Evolutionary conservation across 768 basidiomycete species (phyloP).

Genomic region (Agrocybe pediades): DNA sequence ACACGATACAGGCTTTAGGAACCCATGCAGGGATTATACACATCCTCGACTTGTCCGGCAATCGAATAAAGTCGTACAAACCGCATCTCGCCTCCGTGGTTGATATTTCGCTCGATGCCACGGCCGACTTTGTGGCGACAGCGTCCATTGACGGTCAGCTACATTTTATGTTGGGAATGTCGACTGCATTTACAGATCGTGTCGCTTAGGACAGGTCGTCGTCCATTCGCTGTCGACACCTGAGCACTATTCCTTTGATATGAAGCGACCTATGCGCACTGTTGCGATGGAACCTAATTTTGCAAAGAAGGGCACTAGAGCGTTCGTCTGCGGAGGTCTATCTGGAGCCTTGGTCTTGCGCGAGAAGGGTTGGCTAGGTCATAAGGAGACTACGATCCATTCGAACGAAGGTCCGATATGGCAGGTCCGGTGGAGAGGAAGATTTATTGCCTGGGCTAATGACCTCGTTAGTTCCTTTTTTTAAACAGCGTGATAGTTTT

Average conservation of each 20-base stretch:
- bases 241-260: slow-evolving; percentile 85
- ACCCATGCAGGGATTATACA: slow-evolving; percentile 95
- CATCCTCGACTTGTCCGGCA: slow-evolving; percentile 76
- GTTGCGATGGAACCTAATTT: slow-evolving; percentile 92
- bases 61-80: slow-evolving; percentile 85
- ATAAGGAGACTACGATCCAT: slow-evolving; percentile 85
- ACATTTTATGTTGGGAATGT: not conserved
- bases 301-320: slow-evolving; percentile 70
- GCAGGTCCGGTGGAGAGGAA: slow-evolving; percentile 84
- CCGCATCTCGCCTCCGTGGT: slow-evolving; percentile 87
- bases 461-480: slow-evolving; percentile 63
- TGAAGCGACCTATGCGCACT: slow-evolving; percentile 90
- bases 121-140: slow-evolving; percentile 88
- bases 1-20: slow-evolving; percentile 70
- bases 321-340: slow-evolving; percentile 91
- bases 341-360: slow-evolving; percentile 83
- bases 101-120: slow-evolving; percentile 82
- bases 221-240: slow-evolving; percentile 79
- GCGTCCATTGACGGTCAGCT: slow-evolving; percentile 89
- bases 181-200: slow-evolving; percentile 15
- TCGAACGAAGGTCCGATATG: slow-evolving; percentile 93
- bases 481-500: not conserved
- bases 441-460: slow-evolving; percentile 94
- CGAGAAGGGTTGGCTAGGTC: slow-evolving; percentile 96
- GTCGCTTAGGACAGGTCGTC: slow-evolving; percentile 79